A percentile compares a stretch with the other conserved stretches of the same genome.
Evolutionary conservation across 495 filamentous ascomycete species (phyloP).

Genomic region (Xylaria nigripes): DNA sequence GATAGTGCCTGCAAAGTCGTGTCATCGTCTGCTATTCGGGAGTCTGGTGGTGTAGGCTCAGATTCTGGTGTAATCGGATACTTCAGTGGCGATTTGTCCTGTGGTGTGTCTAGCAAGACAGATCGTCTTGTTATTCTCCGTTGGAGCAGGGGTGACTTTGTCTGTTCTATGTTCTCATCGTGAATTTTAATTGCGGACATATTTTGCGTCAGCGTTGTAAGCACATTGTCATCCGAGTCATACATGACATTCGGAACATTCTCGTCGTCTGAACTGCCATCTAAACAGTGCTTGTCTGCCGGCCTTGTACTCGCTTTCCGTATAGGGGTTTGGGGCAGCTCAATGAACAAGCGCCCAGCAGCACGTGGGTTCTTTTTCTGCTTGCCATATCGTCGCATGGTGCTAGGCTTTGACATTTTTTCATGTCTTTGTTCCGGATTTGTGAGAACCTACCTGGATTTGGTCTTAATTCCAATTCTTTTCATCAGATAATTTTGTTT

Average conservation of each 20-base stretch:
- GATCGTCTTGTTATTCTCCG: slow-evolving; percentile 16
- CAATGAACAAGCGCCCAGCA: slow-evolving; percentile 31
- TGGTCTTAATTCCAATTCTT: background rate
- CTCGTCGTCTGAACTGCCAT: background rate
- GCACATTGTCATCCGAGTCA: background rate
- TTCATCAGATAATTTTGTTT: no score
- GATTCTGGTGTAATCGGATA: background rate
- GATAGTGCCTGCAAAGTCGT: background rate
- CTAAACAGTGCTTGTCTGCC: background rate
- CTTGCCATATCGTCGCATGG: slow-evolving; percentile 38
- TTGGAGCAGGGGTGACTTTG: slow-evolving; percentile 7
- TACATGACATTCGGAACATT: background rate
- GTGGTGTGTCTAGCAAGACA: slow-evolving; percentile 7
- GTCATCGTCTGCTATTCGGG: background rate
- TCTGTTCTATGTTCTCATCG: slow-evolving; percentile 10
- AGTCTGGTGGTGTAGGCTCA: background rate
- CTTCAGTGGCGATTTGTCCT: slow-evolving; percentile 1
- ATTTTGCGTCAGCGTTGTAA: slow-evolving; percentile 7
- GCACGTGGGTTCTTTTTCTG: slow-evolving; percentile 22
- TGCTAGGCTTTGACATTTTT: slow-evolving; percentile 28
- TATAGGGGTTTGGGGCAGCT: slow-evolving; percentile 33
- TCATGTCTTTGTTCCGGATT: background rate
- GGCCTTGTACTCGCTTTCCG: slow-evolving; percentile 6
- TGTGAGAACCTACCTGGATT: background rate
- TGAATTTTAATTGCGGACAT: slow-evolving; percentile 16